Conservation (phyloP, 179 eudicot species). For the Silene coronaria region DNA sequence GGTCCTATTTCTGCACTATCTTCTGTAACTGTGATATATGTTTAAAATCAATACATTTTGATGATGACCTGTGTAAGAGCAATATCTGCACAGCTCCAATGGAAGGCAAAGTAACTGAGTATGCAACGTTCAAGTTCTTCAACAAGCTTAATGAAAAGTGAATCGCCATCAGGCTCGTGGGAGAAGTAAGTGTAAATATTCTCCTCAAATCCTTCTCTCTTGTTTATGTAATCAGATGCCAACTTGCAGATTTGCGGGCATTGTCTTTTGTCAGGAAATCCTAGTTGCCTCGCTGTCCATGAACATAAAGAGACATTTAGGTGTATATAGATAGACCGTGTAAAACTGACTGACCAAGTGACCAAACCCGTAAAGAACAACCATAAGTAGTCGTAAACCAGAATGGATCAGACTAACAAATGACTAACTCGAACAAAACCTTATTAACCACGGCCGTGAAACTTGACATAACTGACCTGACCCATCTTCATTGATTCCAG, state of each 20-base stretch:
- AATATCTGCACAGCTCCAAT: conserved; percentile 70
- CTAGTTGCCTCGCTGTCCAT: conserved; percentile 85
- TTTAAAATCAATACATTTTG: not conserved
- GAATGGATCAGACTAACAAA: too few species aligned
- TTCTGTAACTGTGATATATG: not conserved
- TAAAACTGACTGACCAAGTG: not conserved
- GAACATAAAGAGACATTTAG: not conserved
- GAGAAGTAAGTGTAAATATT: conserved; percentile 65
- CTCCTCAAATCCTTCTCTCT: conserved; percentile 78
- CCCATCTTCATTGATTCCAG: too few species aligned
- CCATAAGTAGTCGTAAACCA: not conserved
- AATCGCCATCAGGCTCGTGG: conserved; percentile 65
- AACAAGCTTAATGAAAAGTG: conserved; percentile 83
- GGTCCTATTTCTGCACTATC: not conserved
- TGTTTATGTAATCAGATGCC: conserved; percentile 78
- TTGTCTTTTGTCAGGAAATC: conserved; percentile 57
- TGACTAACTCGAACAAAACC: not conserved
- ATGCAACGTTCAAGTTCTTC: conserved; percentile 95
- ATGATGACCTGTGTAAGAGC: conserved; percentile 68
- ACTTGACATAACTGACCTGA: too few species aligned
- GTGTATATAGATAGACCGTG: not conserved
- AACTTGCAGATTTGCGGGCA: conserved; percentile 78
- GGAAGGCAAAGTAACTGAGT: conserved; percentile 95
- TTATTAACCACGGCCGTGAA: too few species aligned
- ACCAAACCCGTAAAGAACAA: not conserved